These are phyloP conservation scores for Coprinopsis sp. DNA, from an alignment of 768 basidiomycete genomes.

Conservation along the genomic window DNA sequence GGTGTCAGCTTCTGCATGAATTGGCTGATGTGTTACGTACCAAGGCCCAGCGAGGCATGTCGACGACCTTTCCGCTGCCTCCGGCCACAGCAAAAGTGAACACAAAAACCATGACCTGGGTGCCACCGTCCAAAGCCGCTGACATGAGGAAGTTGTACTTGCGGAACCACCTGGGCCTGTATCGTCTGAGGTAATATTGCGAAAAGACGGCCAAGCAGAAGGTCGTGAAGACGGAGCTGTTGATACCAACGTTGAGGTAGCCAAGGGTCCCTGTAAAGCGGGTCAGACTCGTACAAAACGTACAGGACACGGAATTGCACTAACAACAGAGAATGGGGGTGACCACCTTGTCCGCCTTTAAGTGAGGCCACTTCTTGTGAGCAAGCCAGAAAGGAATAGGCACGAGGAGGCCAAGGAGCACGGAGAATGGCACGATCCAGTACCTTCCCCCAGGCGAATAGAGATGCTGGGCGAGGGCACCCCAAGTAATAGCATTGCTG, in stretches of 20 bases:
- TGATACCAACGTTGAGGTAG: slow-evolving; percentile 52
- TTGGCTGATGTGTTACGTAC: slow-evolving; percentile 4
- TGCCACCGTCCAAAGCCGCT: slow-evolving; percentile 64
- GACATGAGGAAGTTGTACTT: slow-evolving; percentile 70
- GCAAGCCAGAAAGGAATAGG: slow-evolving; percentile 54
- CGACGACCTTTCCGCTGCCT: slow-evolving; percentile 33
- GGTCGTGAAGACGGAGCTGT: slow-evolving; percentile 44
- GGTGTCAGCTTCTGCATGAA: neutral
- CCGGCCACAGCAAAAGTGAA: slow-evolving; percentile 43
- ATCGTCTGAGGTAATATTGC: slow-evolving; percentile 54
- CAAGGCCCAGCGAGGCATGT: slow-evolving; percentile 14
- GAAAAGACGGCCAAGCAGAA: slow-evolving; percentile 51
- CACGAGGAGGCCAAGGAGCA: slow-evolving; percentile 46
- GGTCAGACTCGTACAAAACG: neutral
- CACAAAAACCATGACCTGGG: slow-evolving; percentile 38
- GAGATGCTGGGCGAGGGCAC: slow-evolving; percentile 46
- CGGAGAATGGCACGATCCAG: slow-evolving; percentile 41
- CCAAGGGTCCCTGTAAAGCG: slow-evolving; percentile 33
- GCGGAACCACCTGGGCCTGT: slow-evolving; percentile 63
- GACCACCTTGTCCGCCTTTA: slow-evolving; percentile 42
- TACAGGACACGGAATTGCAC: neutral
- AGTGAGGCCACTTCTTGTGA: slow-evolving; percentile 44
- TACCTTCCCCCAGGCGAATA: slow-evolving; percentile 45
- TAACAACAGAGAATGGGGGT: slow-evolving; percentile 44
- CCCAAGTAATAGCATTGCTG: slow-evolving; percentile 54